A percentile compares a stretch with the other conserved stretches of the same genome.
Conservation (phyloP, 768 basidiomycete genomes). For the Amanita thiersii region DNA sequence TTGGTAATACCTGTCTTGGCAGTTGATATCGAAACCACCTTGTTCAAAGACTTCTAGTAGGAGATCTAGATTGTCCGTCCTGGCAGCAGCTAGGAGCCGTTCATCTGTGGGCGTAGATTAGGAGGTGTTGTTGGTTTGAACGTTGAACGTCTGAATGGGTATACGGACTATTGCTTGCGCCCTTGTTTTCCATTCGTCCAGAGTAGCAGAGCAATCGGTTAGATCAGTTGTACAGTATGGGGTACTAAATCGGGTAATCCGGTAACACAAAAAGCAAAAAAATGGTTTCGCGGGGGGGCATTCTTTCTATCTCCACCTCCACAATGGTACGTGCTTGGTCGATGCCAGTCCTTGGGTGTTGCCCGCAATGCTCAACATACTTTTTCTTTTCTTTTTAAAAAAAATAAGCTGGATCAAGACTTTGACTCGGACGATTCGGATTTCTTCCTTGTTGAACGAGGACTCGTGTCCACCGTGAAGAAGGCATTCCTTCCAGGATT, state of each 20-base stretch:
- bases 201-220: too few species aligned
- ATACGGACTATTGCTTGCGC: conserved; percentile 24
- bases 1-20: conserved; percentile 69
- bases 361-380: too few species aligned
- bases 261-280: not conserved
- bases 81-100: conserved; percentile 64
- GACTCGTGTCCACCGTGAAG: conserved; percentile 2
- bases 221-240: too few species aligned
- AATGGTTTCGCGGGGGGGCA: too few species aligned
- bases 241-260: too few species aligned
- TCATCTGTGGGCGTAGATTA: conserved; percentile 41
- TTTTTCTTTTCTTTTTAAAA: too few species aligned
- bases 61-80: conserved; percentile 64
- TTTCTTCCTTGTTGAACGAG: conserved; percentile 4
- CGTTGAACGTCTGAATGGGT: conserved; percentile 1
- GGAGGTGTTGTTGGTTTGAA: not conserved
- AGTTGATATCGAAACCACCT: conserved; percentile 64
- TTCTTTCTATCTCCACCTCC: too few species aligned
- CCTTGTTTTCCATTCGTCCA: too few species aligned
- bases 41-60: conserved; percentile 51
- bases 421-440: conserved; percentile 6
- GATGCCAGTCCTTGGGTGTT: not conserved
- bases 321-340: too few species aligned
- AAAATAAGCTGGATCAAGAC: conserved; percentile 5
- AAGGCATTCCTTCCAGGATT: conserved; percentile 8